Evolutionary conservation across 2,329 filamentous ascomycete genomes (phyloP).

Genomic region (Calonectria leucothoes): DNA sequence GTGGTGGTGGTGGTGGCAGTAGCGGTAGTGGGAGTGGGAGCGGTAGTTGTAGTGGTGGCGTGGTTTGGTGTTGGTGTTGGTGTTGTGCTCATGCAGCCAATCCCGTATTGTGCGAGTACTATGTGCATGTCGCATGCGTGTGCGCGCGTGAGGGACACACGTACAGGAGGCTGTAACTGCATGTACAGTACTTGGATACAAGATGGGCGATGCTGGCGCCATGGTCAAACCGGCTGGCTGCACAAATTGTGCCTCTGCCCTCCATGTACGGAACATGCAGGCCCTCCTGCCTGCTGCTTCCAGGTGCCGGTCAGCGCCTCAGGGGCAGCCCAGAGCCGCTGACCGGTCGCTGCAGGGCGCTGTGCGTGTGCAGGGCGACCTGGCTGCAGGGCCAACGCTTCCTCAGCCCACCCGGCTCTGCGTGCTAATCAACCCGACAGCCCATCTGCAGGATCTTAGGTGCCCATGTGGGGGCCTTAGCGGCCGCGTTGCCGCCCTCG

Average conservation of each 20-base stretch:
- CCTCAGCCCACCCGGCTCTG: neutral
- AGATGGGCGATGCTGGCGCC: neutral
- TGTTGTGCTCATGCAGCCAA: neutral
- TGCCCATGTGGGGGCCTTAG: neutral
- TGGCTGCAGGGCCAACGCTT: neutral
- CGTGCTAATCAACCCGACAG: conserved; percentile 11
- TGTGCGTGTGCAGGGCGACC: too few relatives aligned
- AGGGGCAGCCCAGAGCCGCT: neutral
- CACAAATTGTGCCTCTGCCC: too few relatives aligned
- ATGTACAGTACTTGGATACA: neutral
- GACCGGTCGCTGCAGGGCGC: neutral
- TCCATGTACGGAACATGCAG: neutral
- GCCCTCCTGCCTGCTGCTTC: too few relatives aligned
- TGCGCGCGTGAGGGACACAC: neutral
- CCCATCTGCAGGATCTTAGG: conserved; percentile 33
- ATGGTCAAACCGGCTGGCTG: neutral
- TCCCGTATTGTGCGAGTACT: neutral
- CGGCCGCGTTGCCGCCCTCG: conserved; percentile 3
- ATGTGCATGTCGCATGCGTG: neutral
- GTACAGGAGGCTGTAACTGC: neutral
- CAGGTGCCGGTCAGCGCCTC: too few relatives aligned
- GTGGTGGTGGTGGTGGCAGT: neutral
- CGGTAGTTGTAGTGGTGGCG: too few relatives aligned
- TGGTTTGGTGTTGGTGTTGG: neutral
- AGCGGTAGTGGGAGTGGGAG: too few relatives aligned